A percentile compares a stretch with the other conserved stretches of the same genome.
Evolutionary conservation across 2,329 filamentous ascomycete species (phyloP).

Genomic region (Fusarium nematophilum): DNA sequence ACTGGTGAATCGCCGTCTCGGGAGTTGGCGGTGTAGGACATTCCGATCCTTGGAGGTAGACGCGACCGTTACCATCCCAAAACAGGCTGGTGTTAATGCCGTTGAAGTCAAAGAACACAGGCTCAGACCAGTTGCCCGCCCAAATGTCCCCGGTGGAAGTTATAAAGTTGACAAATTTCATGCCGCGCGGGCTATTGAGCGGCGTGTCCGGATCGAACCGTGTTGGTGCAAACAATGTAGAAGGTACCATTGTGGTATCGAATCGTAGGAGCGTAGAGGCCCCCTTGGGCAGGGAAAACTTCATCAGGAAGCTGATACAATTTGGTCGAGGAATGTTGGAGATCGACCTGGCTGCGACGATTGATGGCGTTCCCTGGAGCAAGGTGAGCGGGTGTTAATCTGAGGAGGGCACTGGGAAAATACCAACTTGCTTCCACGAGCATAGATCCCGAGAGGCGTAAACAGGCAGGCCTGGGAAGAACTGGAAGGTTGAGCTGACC

Average conservation of each 20-base stretch:
- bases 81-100: constrained; percentile 44
- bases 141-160: constrained; percentile 10
- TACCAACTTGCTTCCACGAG: constrained; percentile 17
- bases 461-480: constrained; percentile 18
- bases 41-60: constrained; percentile 47
- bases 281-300: constrained; percentile 2
- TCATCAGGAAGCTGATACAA: neutral
- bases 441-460: constrained; percentile 8
- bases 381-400: too few species aligned
- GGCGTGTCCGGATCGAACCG: too few species aligned
- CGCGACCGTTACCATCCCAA: constrained; percentile 15
- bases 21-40: constrained; percentile 34
- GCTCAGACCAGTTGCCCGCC: constrained; percentile 12
- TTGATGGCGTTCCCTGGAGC: constrained; percentile 8
- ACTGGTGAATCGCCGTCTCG: constrained; percentile 23
- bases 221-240: constrained; percentile 18
- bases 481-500: constrained; percentile 17
- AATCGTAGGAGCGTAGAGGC: constrained; percentile 20
- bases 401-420: neutral
- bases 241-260: constrained; percentile 5
- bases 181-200: neutral
- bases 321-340: neutral
- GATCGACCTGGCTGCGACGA: neutral
- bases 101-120: constrained; percentile 6
- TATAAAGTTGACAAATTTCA: constrained; percentile 12